Base-by-base conservation (phyloP, 1,284 basidiomycete genomes). In the Vanrija pseudolonga region DNA sequence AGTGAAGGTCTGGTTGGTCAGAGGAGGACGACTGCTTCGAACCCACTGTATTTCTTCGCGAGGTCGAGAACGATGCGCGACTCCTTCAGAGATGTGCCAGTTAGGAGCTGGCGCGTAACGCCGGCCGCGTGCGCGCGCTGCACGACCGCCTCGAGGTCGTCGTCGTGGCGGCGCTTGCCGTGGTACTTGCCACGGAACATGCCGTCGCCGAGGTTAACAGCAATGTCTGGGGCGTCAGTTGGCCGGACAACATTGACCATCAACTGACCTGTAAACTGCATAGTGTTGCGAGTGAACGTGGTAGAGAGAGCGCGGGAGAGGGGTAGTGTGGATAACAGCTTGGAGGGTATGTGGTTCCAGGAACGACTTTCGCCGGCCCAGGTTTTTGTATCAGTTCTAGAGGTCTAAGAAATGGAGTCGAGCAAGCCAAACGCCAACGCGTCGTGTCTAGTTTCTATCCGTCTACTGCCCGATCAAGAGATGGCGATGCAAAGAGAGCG, bases 81-180 rank as follows among this genome's bases (percentile, higher is more conserved):
- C 69, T 92, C 89, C 6, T 76, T 67, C 12, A 94, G 76, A 53
- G 83, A 87, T 0, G 87, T 86, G 0, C 89, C 89, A 1, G 90
- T 93, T 50, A 94, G 81, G 59, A 94, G 84, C 79, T 90, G 86
- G n/a, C 81, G 82, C 51, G 81, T 80, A 6, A 93, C 86, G 0
- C 88, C 88, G 1, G 86, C 85, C 2, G 73, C 68, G 40, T 76
- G 75, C 0, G 88, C 82, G 53, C 90, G 81, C 17, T 78, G 69
- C 4, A 91, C 68, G 51, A 94, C 80, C 6, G 77, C 76, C 4
- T 80, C 74, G 14, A 92, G 75, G 65, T 94, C 91, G 63, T 88
- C 85, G 83, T 65, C 22, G 50, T 81, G 80, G 12, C 70, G 58
- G 42, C 69, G 64, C 55, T 79, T 79, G 55, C 77, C 78, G 45